Percentiles rank a stretch among this genome's conserved stretches.
These are phyloP conservation scores for Aspergillus amoenus DNA, from an alignment of 2,329 filamentous ascomycete species.

Conservation along the genomic window DNA sequence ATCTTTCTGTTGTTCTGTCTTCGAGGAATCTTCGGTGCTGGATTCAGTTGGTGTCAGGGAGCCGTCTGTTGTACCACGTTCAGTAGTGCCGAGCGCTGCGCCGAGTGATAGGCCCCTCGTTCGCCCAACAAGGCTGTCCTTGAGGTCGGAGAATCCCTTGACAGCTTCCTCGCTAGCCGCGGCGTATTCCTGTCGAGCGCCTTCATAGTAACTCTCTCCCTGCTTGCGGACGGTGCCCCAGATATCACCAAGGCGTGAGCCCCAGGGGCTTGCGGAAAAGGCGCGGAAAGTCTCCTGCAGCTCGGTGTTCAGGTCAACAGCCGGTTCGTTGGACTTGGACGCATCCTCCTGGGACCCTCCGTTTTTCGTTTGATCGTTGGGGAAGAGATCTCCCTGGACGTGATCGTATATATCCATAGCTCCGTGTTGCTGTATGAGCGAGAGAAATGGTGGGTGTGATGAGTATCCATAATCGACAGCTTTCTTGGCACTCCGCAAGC, in stretches of 20 bases:
- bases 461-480: conserved; percentile 1
- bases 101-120: conserved; percentile 72
- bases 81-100: conserved; percentile 26
- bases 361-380: conserved; percentile 52
- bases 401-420: conserved; percentile 97
- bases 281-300: conserved; percentile 95
- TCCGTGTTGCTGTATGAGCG: conserved; percentile 13
- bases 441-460: conserved; percentile 1
- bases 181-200: conserved; percentile 75
- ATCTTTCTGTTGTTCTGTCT: conserved; percentile 27
- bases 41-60: conserved; percentile 28
- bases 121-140: conserved; percentile 66
- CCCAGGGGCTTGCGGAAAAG: conserved; percentile 89
- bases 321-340: conserved; percentile 31
- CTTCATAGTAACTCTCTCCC: conserved; percentile 85
- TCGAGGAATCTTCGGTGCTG: conserved; percentile 16
- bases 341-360: conserved; percentile 47
- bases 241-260: conserved; percentile 80
- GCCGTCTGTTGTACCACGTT: conserved; percentile 29
- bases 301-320: conserved; percentile 72
- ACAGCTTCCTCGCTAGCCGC: conserved; percentile 77
- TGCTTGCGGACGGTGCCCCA: conserved; percentile 92
- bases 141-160: conserved; percentile 73
- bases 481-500: conserved; percentile 8
- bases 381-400: conserved; percentile 78